These are phyloP conservation scores for Brassica carinata DNA, from an alignment of 345 rosid species.

Conservation along the genomic window DNA sequence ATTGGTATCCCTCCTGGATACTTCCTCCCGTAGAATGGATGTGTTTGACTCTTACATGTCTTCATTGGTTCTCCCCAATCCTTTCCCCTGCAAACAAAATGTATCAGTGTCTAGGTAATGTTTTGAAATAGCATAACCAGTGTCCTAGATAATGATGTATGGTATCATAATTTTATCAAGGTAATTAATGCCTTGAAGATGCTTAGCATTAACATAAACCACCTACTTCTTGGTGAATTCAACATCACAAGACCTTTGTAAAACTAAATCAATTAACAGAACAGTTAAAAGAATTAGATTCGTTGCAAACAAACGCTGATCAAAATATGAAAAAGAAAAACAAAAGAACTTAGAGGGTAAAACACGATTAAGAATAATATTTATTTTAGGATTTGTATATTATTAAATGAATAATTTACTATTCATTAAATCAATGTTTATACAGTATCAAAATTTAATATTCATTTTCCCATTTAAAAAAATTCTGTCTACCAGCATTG, in stretches of 20 bases:
- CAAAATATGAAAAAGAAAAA: too few relatives aligned
- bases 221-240: neutral
- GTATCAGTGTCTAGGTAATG: neutral
- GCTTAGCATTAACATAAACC: neutral
- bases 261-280: neutral
- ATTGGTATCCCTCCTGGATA: conserved; percentile 79
- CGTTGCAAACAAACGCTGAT: neutral
- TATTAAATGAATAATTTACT: too few relatives aligned
- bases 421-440: too few relatives aligned
- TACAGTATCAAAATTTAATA: too few relatives aligned
- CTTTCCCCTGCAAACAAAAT: conserved; percentile 55
- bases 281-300: neutral
- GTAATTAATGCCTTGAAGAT: neutral
- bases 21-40: conserved; percentile 59
- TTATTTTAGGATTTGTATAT: too few relatives aligned
- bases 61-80: conserved; percentile 75
- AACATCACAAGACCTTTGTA: neutral
- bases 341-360: too few relatives aligned
- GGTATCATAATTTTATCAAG: neutral
- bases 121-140: neutral
- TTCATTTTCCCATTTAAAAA: too few relatives aligned
- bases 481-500: too few relatives aligned
- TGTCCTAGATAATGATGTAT: neutral
- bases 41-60: conserved; percentile 62
- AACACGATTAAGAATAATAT: neutral